These are phyloP conservation scores for Lycium barbarum DNA, from an alignment of 257 asterid genomes.

Conservation along the genomic window DNA sequence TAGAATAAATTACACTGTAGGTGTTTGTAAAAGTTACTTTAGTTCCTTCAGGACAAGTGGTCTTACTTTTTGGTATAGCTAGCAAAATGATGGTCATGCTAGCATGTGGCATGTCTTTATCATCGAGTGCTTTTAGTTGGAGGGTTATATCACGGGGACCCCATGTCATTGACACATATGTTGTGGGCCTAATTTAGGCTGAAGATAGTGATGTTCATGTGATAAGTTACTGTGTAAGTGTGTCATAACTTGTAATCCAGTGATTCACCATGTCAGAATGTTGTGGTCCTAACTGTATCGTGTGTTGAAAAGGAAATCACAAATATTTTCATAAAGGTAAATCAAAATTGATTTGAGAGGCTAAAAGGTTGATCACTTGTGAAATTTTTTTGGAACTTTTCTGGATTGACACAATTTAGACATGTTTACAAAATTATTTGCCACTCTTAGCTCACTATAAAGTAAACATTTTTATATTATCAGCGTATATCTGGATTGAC, in stretches of 20 bases:
- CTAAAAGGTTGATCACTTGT: no score
- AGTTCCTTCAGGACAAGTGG: neutral
- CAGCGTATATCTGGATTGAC: neutral
- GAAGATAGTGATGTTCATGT: slow-evolving; percentile 21
- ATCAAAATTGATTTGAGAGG: neutral
- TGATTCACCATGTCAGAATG: neutral
- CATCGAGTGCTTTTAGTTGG: slow-evolving; percentile 27
- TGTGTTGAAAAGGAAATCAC: neutral
- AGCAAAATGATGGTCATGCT: slow-evolving; percentile 17
- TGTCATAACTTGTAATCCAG: slow-evolving; percentile 4
- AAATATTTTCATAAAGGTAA: neutral
- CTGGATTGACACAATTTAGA: neutral
- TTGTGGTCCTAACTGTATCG: neutral
- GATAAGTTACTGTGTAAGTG: neutral
- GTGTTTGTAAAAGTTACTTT: neutral
- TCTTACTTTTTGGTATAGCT: slow-evolving; percentile 19
- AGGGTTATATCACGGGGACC: slow-evolving; percentile 9
- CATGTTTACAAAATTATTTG: neutral
- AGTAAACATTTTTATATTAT: no score
- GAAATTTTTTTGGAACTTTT: neutral
- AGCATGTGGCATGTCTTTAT: slow-evolving; percentile 27
- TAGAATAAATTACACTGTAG: no score
- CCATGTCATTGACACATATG: slow-evolving; percentile 7
- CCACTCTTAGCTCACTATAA: neutral
- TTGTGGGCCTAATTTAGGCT: slow-evolving; percentile 12